phyloP scores from a whole-genome alignment of 768 basidiomycete species.

The Suillus variegatus region DNA sequence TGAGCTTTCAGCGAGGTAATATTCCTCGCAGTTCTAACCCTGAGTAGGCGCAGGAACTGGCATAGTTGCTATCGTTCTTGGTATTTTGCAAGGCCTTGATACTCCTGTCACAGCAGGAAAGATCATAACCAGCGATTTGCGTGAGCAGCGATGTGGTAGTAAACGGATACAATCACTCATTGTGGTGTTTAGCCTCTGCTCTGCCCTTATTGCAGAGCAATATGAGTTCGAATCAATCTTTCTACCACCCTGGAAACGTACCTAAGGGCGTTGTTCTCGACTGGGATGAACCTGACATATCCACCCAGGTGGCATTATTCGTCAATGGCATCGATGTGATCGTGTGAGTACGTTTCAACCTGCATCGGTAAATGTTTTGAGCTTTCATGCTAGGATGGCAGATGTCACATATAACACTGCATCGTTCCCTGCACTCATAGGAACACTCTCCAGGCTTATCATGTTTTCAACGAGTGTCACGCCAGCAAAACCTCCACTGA shows the following conservation, averaged over 20 bases:
- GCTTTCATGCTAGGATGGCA: constrained; percentile 64
- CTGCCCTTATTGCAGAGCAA: constrained; percentile 79
- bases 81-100: constrained; percentile 49
- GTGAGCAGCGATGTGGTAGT: constrained; percentile 41
- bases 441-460: constrained; percentile 61
- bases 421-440: constrained; percentile 76
- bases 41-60: constrained; percentile 80
- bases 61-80: constrained; percentile 70
- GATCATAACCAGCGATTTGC: constrained; percentile 72
- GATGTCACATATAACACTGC: constrained; percentile 92
- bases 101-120: constrained; percentile 24
- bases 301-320: constrained; percentile 42
- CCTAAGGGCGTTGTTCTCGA: constrained; percentile 53
- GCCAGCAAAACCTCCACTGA: constrained; percentile 38
- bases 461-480: constrained; percentile 15
- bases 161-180: constrained; percentile 1
- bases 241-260: constrained; percentile 31
- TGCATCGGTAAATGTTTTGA: not conserved
- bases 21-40: not conserved
- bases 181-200: constrained; percentile 63
- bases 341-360: constrained; percentile 49
- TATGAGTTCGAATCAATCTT: constrained; percentile 45
- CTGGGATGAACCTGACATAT: constrained; percentile 69
- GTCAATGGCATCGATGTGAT: constrained; percentile 58
- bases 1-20: constrained; percentile 9